Percentiles rank a stretch among this genome's conserved stretches.
These are phyloP conservation scores for Mallotus repandus DNA, from an alignment of 441 rosid genomes.

Conservation along the genomic window DNA sequence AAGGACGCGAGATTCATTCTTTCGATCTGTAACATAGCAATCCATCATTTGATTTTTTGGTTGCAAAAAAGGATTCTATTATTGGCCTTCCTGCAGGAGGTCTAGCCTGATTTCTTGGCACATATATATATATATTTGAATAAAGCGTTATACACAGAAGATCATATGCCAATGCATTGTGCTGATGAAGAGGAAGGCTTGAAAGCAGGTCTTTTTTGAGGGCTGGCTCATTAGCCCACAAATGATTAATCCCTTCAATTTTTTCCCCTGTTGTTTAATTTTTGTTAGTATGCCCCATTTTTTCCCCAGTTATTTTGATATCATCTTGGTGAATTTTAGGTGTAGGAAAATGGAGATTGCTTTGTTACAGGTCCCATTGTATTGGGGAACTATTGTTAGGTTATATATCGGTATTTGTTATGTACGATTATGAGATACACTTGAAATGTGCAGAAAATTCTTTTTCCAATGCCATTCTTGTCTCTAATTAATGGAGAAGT, in stretches of 20 bases:
- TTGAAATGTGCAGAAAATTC: slow-evolving; percentile 56
- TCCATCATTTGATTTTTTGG: slow-evolving; percentile 42
- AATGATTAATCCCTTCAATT: slow-evolving; percentile 25
- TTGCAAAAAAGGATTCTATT: slow-evolving; percentile 34
- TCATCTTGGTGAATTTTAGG: slow-evolving; percentile 38
- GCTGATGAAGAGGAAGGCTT: slow-evolving; percentile 37
- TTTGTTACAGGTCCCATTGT: slow-evolving; percentile 47
- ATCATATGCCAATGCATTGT: slow-evolving; percentile 22
- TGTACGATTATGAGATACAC: slow-evolving; percentile 45
- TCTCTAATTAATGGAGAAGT: neutral
- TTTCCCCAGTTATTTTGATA: slow-evolving; percentile 26
- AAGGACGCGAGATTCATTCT: slow-evolving; percentile 54
- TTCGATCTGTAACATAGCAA: slow-evolving; percentile 66
- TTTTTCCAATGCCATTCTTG: slow-evolving; percentile 10
- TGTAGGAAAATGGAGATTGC: slow-evolving; percentile 51
- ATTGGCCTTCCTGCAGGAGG: slow-evolving; percentile 37
- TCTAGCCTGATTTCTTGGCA: slow-evolving; percentile 36
- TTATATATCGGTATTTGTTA: slow-evolving; percentile 38
- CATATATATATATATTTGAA: slow-evolving; percentile 24
- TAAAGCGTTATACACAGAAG: slow-evolving; percentile 29
- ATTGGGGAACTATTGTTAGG: slow-evolving; percentile 42
- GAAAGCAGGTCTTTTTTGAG: slow-evolving; percentile 30
- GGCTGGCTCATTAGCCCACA: slow-evolving; percentile 35
- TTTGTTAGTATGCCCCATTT: slow-evolving; percentile 30
- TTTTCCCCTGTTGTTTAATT: slow-evolving; percentile 19